Base-by-base conservation (phyloP, 768 basidiomycete genomes). In the Kwoniella sp. region DNA sequence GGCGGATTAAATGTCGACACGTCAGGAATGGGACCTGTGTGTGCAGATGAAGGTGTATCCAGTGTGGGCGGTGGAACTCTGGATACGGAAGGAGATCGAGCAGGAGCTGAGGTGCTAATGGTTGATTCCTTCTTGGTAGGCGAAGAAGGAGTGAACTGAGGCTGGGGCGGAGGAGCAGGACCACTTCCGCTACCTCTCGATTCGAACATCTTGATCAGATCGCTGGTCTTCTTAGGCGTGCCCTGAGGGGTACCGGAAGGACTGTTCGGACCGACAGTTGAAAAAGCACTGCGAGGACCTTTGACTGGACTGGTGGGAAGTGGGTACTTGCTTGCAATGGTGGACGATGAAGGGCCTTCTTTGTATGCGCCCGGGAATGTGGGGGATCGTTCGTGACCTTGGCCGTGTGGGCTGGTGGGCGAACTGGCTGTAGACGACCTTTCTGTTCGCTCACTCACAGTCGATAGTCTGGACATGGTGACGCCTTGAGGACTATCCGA, bases 201-300 rank as follows among this genome's bases (percentile, higher is more conserved):
- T 41, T 77, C 75, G 41, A 77, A 77, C 68, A 77, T 61, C 63
- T 65, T 73, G 53, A 77, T 77, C 3, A 77, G 68, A 29, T 77
- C 75, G 31, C 69, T 71, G 1, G 75, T 66, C 54, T 72, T 73
- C 47, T 70, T 73, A 7, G 75, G 73, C 1, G 68, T 65, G 4
- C 66, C 57, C 3, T 68, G 65, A 25, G 67, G 64, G 1, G 59
- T 63, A 31, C 57, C 63, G 50, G 50, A 22, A 22, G 60, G 26
- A 45, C 60, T 61, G 20, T 12, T 31, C 7, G 51, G 50, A 34
- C 41, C 58, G 37, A 47, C n/a, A 13, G 55, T 41, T 3, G 64
- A 52, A 26, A 55, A 61, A 28, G 52, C 56, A 17, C 57, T 37
- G 30, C 63, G 25, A 31, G 63, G 63, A 30, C 57, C 57, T 47